Conservation (phyloP, 2,329 filamentous ascomycete species). For the Stenocarpella maydis region DNA sequence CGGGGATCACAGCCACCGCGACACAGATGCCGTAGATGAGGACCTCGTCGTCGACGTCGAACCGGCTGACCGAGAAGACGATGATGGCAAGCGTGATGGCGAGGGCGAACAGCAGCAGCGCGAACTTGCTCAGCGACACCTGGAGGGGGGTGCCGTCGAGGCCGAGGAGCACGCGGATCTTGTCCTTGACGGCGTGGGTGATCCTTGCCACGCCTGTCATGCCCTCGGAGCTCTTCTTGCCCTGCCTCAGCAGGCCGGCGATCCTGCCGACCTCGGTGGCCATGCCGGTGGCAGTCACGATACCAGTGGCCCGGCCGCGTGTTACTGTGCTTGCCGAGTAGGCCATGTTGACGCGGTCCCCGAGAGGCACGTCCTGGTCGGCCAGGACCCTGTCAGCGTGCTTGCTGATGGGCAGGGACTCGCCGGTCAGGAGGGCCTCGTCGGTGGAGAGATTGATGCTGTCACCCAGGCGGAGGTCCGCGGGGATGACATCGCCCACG, state of each 20-base stretch:
- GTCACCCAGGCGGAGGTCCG: slow-evolving; percentile 71
- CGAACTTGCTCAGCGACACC: slow-evolving; percentile 72
- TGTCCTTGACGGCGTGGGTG: slow-evolving; percentile 39
- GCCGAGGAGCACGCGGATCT: slow-evolving; percentile 52
- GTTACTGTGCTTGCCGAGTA: slow-evolving; percentile 78
- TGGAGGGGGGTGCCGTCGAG: slow-evolving; percentile 72
- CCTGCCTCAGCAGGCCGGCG: slow-evolving; percentile 62
- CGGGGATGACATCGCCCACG: slow-evolving; percentile 74
- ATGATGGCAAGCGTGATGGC: slow-evolving; percentile 54
- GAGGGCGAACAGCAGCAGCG: slow-evolving; percentile 69
- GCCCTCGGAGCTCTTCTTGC: slow-evolving; percentile 50
- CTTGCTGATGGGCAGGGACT: slow-evolving; percentile 75
- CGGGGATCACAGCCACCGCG: slow-evolving; percentile 61
- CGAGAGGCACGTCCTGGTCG: slow-evolving; percentile 65
- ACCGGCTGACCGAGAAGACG: slow-evolving; percentile 51
- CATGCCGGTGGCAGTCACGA: slow-evolving; percentile 75
- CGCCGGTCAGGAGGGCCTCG: slow-evolving; percentile 77
- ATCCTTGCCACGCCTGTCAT: slow-evolving; percentile 38
- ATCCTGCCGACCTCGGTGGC: slow-evolving; percentile 65
- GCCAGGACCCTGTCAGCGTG: slow-evolving; percentile 64
- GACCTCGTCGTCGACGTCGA: slow-evolving; percentile 55
- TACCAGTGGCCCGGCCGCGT: slow-evolving; percentile 72
- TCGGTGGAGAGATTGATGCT: slow-evolving; percentile 80
- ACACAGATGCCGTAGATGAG: slow-evolving; percentile 57
- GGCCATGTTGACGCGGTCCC: slow-evolving; percentile 74